Evolutionary conservation across 371 early-diverging fungal genomes (phyloP).

Genomic region (Chytridium lagenaria): DNA sequence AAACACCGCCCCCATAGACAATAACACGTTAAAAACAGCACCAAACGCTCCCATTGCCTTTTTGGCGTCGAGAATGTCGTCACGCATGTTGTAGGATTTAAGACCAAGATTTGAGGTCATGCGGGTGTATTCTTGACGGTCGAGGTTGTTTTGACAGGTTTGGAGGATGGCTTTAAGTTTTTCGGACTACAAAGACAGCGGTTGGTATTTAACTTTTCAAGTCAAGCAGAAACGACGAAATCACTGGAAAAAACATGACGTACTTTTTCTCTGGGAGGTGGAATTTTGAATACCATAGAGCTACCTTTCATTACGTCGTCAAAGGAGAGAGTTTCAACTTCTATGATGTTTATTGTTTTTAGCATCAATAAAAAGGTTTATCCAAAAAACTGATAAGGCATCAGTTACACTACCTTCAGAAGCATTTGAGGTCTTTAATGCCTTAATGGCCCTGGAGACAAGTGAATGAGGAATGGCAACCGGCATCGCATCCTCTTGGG

Average conservation of each 20-base stretch:
- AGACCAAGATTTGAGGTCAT: slow-evolving; percentile 34
- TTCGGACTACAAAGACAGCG: slow-evolving; percentile 33
- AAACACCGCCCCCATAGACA: slow-evolving; percentile 70
- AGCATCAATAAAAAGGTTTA: neutral
- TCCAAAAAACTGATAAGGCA: too few species aligned
- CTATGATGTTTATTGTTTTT: neutral
- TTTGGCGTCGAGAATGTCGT: slow-evolving; percentile 50
- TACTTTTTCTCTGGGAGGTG: neutral
- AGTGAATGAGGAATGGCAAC: neutral
- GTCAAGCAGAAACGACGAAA: neutral
- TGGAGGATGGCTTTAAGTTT: slow-evolving; percentile 38
- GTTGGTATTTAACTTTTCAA: neutral
- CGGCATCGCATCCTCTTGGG: too few species aligned
- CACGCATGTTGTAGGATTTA: neutral
- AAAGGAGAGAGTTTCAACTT: neutral
- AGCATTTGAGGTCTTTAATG: neutral
- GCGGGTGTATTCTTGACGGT: slow-evolving; percentile 42
- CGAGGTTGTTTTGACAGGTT: slow-evolving; percentile 31
- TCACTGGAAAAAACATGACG: neutral
- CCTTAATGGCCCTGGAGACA: neutral
- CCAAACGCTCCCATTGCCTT: slow-evolving; percentile 59
- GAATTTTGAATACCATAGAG: neutral
- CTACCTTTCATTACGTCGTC: neutral
- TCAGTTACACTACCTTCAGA: neutral
- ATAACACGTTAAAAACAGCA: slow-evolving; percentile 66